A percentile compares a stretch with the other conserved stretches of the same genome.
Evolutionary conservation across 2,329 filamentous ascomycete genomes (phyloP).

Genomic region (Monosporascus sp.): DNA sequence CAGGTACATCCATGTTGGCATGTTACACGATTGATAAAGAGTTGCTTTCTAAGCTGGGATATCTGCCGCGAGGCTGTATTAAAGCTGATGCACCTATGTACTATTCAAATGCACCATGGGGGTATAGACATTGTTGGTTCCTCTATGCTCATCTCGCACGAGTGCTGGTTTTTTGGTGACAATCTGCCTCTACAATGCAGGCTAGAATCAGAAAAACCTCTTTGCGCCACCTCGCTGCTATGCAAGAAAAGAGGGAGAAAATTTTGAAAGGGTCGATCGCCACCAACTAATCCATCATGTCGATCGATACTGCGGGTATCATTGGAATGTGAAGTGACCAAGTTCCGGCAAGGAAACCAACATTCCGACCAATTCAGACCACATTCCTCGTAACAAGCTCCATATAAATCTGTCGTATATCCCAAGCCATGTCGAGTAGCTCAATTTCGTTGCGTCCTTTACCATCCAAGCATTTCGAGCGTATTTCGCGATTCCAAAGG

Average conservation of each 20-base stretch:
- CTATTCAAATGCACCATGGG: too few species aligned
- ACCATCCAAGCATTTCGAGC: slow-evolving; percentile 56
- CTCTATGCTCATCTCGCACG: too few species aligned
- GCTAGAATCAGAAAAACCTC: background rate
- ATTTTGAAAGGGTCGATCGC: background rate
- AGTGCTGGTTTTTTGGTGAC: too few species aligned
- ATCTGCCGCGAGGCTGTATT: too few species aligned
- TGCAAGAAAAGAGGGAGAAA: background rate
- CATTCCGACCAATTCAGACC: background rate
- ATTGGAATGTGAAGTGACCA: background rate
- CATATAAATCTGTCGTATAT: background rate
- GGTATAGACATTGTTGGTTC: too few species aligned
- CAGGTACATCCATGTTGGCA: too few species aligned
- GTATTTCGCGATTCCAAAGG: slow-evolving; percentile 48
- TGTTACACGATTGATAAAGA: too few species aligned
- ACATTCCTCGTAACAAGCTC: background rate
- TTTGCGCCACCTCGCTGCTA: background rate
- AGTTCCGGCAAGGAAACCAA: background rate
- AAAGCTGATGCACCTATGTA: too few species aligned
- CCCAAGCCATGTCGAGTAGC: too few species aligned
- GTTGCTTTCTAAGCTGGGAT: too few species aligned
- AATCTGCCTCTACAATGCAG: background rate
- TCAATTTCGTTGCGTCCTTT: background rate
- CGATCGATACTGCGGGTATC: background rate
- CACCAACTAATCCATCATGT: background rate